A percentile compares a stretch with the other conserved stretches of the same genome.
These are phyloP conservation scores for Geotrichum macrosporum DNA, from an alignment of 1,139 yeast genomes.

Conservation along the genomic window DNA sequence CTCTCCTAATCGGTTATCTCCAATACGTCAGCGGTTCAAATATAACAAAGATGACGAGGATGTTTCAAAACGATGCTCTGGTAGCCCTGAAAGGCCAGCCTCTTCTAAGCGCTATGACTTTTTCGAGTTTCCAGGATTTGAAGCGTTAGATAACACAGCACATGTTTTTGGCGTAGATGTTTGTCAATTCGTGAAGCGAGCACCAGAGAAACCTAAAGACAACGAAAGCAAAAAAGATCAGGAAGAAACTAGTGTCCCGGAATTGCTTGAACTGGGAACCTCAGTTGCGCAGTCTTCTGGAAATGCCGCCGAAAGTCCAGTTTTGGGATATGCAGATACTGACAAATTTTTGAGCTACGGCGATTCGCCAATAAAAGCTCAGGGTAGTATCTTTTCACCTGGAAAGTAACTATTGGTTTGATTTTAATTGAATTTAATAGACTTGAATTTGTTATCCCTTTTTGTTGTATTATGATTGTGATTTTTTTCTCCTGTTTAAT, in stretches of 20 bases:
- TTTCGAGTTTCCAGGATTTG: conserved; percentile 32
- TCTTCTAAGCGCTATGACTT: conserved; percentile 32
- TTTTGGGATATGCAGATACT: conserved; percentile 8
- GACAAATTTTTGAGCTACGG: conserved; percentile 24
- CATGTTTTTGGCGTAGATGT: conserved; percentile 57
- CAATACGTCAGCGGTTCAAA: conserved; percentile 12
- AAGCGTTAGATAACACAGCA: conserved; percentile 29
- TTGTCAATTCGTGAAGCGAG: conserved; percentile 53
- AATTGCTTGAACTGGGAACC: neutral
- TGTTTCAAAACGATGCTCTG: conserved; percentile 42
- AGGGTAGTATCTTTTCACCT: conserved; percentile 29
- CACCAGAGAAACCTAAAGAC: conserved; percentile 39
- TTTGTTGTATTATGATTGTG: too few relatives aligned
- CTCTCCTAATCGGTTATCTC: conserved; percentile 16
- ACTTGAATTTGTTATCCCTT: too few relatives aligned
- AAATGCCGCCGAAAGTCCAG: neutral
- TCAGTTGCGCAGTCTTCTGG: neutral
- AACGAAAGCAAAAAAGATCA: conserved; percentile 18
- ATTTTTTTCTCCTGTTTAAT: too few relatives aligned
- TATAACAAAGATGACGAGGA: conserved; percentile 49
- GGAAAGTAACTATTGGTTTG: too few relatives aligned
- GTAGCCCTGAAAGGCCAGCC: conserved; percentile 41
- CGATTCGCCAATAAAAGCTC: conserved; percentile 35
- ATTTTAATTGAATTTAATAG: too few relatives aligned
- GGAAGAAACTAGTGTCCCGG: conserved; percentile 15